Percentiles rank a stretch among this genome's conserved stretches.
Evolutionary conservation across 176 grass and related monocot genomes (phyloP).

Genomic region (Oryza rufipogon): DNA sequence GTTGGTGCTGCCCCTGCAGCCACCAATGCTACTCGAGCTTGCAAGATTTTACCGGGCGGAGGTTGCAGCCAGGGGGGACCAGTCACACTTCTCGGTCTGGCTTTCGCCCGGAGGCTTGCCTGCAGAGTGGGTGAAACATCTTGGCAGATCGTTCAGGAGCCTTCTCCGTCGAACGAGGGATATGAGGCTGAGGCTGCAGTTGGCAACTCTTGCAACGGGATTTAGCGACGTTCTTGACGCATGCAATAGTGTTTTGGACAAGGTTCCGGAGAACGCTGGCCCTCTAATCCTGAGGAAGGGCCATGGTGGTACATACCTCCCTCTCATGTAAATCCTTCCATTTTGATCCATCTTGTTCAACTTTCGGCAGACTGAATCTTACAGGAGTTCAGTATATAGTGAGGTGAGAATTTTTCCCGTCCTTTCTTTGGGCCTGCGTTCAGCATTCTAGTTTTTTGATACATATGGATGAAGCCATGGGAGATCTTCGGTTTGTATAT

Average conservation of each 20-base stretch:
- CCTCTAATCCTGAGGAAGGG: conserved; percentile 85
- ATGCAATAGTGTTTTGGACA: conserved; percentile 79
- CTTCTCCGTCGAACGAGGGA: conserved; percentile 80
- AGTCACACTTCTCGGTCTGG: conserved; percentile 90
- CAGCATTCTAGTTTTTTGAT: not conserved
- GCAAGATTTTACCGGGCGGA: conserved; percentile 90
- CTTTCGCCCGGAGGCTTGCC: conserved; percentile 91
- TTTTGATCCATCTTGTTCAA: conserved; percentile 17
- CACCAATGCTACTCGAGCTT: conserved; percentile 77
- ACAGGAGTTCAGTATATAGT: not conserved
- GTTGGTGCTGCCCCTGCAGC: conserved; percentile 76
- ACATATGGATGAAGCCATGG: not conserved
- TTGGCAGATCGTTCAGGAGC: conserved; percentile 86
- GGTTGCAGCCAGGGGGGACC: conserved; percentile 90
- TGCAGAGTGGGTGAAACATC: conserved; percentile 92
- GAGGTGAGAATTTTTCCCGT: not conserved
- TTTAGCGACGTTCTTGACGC: conserved; percentile 68
- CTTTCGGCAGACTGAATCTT: conserved; percentile 22
- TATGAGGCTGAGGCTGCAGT: conserved; percentile 78
- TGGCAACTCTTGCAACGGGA: conserved; percentile 74
- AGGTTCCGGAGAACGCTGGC: conserved; percentile 86
- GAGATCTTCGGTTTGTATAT: conserved; percentile 32
- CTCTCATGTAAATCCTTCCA: conserved; percentile 66
- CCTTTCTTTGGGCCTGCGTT: not conserved
- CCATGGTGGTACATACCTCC: conserved; percentile 91